These are phyloP conservation scores for Diospyros lotus DNA, from an alignment of 148 eudicot genomes.

Conservation along the genomic window DNA sequence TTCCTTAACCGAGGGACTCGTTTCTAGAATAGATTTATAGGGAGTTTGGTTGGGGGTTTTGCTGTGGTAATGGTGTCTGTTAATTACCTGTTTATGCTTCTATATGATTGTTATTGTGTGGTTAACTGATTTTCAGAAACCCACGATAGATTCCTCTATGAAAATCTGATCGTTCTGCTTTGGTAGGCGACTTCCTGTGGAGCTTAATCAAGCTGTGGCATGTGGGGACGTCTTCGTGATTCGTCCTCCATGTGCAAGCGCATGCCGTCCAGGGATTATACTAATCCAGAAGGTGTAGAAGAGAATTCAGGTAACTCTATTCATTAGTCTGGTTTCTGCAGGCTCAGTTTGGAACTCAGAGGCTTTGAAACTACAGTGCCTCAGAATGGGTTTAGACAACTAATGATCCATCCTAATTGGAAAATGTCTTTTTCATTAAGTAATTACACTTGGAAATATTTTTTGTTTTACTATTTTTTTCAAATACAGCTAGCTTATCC, in stretches of 20 bases:
- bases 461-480: neutral
- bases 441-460: neutral
- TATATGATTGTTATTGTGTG: neutral
- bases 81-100: no score
- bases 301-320: constrained; percentile 45
- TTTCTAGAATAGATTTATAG: neutral
- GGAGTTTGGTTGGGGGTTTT: no score
- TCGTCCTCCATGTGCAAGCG: constrained; percentile 73
- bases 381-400: neutral
- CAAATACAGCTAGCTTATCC: neutral
- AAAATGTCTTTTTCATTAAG: no score
- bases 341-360: neutral
- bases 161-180: neutral
- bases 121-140: neutral
- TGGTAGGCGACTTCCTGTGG: constrained; percentile 17
- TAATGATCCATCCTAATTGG: neutral
- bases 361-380: neutral
- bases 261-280: constrained; percentile 50
- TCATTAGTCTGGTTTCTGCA: neutral
- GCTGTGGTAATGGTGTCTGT: no score
- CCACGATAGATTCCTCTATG: neutral
- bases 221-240: constrained; percentile 28
- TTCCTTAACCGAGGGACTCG: neutral
- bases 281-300: constrained; percentile 44
- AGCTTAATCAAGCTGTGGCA: constrained; percentile 20